These are phyloP conservation scores for Rhodamnia rubescens DNA, from an alignment of 345 rosid species.

Conservation along the genomic window DNA sequence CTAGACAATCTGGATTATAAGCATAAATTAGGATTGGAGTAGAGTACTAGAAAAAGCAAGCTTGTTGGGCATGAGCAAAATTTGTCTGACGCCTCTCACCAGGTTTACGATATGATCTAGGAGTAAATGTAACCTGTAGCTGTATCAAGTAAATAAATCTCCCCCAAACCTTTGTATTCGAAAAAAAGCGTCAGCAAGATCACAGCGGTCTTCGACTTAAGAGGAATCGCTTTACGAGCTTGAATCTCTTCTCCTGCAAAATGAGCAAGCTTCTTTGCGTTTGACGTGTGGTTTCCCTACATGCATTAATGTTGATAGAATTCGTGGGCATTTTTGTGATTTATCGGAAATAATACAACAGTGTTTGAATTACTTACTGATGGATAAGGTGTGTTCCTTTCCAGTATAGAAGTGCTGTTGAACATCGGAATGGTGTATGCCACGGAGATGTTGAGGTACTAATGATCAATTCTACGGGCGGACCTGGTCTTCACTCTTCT, in stretches of 20 bases:
- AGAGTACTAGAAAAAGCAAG: not conserved
- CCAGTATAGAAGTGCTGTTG: conserved; percentile 20
- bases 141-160: not conserved
- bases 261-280: not conserved
- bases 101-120: not conserved
- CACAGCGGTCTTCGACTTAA: not conserved
- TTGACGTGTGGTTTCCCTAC: too few relatives aligned
- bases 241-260: not conserved
- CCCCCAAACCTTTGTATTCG: not conserved
- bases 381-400: conserved; percentile 36
- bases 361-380: not conserved
- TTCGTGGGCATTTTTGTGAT: too few relatives aligned
- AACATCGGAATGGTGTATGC: not conserved
- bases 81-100: not conserved
- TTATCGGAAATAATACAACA: too few relatives aligned
- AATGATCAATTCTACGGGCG: conserved; percentile 13
- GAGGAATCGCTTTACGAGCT: not conserved
- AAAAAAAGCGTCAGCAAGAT: too few relatives aligned
- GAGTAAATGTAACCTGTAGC: not conserved
- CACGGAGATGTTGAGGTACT: conserved; percentile 23
- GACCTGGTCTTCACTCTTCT: conserved; percentile 30
- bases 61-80: not conserved
- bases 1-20: too few relatives aligned
- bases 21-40: too few relatives aligned
- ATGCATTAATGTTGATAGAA: too few relatives aligned